These are phyloP conservation scores for Elsinoe arachidis DNA, from an alignment of 2,329 filamentous ascomycete genomes.

Conservation along the genomic window DNA sequence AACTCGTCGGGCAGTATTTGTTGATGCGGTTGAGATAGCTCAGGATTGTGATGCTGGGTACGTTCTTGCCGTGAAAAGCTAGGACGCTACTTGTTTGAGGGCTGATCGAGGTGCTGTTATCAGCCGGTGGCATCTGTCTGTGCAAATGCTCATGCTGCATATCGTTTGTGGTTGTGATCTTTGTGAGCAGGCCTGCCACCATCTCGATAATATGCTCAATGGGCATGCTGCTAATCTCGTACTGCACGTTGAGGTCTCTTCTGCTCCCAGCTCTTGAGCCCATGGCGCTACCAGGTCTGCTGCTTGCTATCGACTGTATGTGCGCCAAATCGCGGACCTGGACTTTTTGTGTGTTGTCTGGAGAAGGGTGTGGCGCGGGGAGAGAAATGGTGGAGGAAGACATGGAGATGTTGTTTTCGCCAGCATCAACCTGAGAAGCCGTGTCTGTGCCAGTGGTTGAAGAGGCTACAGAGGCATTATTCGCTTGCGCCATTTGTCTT, in stretches of 20 bases:
- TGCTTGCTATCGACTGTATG: conserved; percentile 77
- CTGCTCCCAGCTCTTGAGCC: conserved; percentile 36
- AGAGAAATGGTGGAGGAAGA: conserved; percentile 36
- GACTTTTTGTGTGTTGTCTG: conserved; percentile 46
- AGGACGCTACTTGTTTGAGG: conserved; percentile 66
- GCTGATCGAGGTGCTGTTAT: conserved; percentile 50
- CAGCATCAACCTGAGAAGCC: not conserved
- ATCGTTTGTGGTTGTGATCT: conserved; percentile 96
- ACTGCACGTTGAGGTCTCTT: conserved; percentile 53
- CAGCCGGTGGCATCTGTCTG: conserved; percentile 56
- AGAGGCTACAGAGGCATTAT: not conserved
- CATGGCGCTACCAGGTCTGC: conserved; percentile 30
- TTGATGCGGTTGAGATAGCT: conserved; percentile 95
- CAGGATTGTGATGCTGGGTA: conserved; percentile 90
- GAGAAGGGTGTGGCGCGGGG: conserved; percentile 23
- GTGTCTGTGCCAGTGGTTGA: not conserved
- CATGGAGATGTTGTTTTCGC: not conserved
- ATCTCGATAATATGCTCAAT: conserved; percentile 97
- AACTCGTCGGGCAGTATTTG: conserved; percentile 97
- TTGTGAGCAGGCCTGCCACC: conserved; percentile 91
- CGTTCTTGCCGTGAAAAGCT: conserved; percentile 96
- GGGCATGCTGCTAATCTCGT: conserved; percentile 96
- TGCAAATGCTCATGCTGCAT: conserved; percentile 86
- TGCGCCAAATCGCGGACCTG: conserved; percentile 83
- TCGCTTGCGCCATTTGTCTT: not conserved